A percentile compares a stretch with the other conserved stretches of the same genome.
These are phyloP conservation scores for Ulvella scutata DNA, from an alignment of 139 green algal genomes.

Conservation along the genomic window DNA sequence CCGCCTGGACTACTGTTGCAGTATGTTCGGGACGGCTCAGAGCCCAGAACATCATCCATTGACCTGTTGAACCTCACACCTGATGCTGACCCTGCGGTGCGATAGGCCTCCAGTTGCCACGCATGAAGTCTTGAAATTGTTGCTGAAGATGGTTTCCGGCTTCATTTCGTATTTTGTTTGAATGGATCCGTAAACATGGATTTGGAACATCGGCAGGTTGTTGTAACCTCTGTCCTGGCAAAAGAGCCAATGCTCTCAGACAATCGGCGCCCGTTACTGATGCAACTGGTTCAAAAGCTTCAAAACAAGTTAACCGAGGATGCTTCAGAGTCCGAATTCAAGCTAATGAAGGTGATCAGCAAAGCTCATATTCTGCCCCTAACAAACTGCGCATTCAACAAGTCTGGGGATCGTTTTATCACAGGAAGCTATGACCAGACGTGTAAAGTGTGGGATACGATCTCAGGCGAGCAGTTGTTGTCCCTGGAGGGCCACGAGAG, in stretches of 20 bases:
- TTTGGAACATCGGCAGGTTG: not conserved
- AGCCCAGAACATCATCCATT: slow-evolving; percentile 37
- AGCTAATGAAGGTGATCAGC: slow-evolving; percentile 33
- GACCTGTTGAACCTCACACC: slow-evolving; percentile 46
- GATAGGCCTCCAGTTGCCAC: too few relatives aligned
- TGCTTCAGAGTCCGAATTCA: slow-evolving; percentile 34
- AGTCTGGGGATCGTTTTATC: slow-evolving; percentile 57
- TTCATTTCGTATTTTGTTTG: not conserved
- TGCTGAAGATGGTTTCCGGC: not conserved
- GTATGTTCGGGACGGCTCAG: slow-evolving; percentile 33
- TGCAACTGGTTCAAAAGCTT: not conserved
- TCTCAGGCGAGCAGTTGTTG: slow-evolving; percentile 48
- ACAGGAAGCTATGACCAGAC: slow-evolving; percentile 60
- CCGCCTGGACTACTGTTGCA: slow-evolving; percentile 57
- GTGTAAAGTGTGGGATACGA: slow-evolving; percentile 61
- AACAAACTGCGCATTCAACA: slow-evolving; percentile 73
- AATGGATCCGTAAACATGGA: too few relatives aligned
- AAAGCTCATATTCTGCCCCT: slow-evolving; percentile 51
- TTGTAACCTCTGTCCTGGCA: not conserved
- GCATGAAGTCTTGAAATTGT: not conserved
- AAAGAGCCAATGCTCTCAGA: not conserved
- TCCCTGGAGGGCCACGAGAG: slow-evolving; percentile 64
- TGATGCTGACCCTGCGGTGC: slow-evolving; percentile 45
- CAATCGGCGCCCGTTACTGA: not conserved
- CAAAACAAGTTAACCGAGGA: slow-evolving; percentile 21